Evolutionary conservation across 371 early-diverging fungal genomes (phyloP).

Genomic region (Phascolomyces articulosus): DNA sequence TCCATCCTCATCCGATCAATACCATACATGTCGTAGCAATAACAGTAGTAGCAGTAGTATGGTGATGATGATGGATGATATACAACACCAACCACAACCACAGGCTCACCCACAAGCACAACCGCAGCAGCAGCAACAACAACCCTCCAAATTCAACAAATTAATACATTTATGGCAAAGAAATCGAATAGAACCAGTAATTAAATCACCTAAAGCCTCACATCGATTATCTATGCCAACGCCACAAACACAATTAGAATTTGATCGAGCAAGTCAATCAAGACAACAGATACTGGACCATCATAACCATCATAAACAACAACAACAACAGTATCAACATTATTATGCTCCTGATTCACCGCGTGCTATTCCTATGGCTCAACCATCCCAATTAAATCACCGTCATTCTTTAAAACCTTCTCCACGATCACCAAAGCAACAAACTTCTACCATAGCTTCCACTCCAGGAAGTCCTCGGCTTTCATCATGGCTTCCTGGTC

Average conservation of each 20-base stretch:
- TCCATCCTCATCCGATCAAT: no score
- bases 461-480: constrained; percentile 13
- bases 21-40: no score
- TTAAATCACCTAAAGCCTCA: constrained; percentile 11
- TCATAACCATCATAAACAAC: no score
- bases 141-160: constrained; percentile 16
- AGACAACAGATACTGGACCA: neutral
- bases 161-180: constrained; percentile 24
- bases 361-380: neutral
- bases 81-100: constrained; percentile 3
- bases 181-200: constrained; percentile 14
- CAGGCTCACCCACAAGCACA: neutral
- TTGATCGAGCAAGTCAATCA: constrained; percentile 5
- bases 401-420: neutral
- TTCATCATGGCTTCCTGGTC: constrained; percentile 26
- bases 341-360: neutral
- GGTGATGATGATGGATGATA: no score
- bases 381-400: neutral
- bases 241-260: constrained; percentile 7
- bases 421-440: constrained; percentile 2
- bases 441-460: neutral
- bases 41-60: no score
- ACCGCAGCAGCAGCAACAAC: constrained; percentile 1
- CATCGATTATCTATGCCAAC: constrained; percentile 22
- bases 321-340: neutral